Evolutionary conservation across 2,329 filamentous ascomycete species (phyloP), one percentile per base, ranked within the genome.

Genomic region (Thelonectria blattea): DNA sequence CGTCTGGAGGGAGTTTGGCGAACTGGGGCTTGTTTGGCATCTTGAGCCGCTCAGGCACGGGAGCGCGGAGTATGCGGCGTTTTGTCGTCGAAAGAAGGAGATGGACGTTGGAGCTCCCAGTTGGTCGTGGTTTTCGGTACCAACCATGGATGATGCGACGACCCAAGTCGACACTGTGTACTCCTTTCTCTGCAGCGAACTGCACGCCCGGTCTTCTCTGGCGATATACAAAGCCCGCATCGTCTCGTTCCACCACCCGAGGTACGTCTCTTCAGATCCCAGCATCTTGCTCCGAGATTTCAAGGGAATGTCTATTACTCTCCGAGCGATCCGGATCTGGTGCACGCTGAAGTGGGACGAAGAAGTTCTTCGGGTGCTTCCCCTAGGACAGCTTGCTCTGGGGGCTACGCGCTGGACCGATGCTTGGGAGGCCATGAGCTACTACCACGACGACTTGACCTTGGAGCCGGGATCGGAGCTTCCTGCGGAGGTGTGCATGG

Each of bases 111-210:
- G 12, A 2, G 34, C 43, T 27, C 57, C 57, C 5, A 53, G 42
- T 10, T 62, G 60, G 60, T 60, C 57, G 8, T 62, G 52, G 57
- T 57, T 62, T 39, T 49, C 56, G 5, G 60, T 62, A 0, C 60
- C 60, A 4, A 24, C 56, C 1, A 17, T 14, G 2, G 50, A 41
- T 6, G 45, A 42, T 7, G 39, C 45, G 5, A 20, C 50, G 3
- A 39, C 41, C 15, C 15, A 20, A 5, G 47, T 37, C 2, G 56
- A 62, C 22, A 56, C 56, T 1, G 41, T 62, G 5, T 52, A 53
- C 48, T 62, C 56, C n/a, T 52, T 48, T 15, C 49, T 60, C 3
- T 32, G 51, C 30, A n/a, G 47, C 0, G 34, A 47, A 30, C 49
- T 62, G 27, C 56, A 49, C 12, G 46, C 34, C 22, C 56, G 48